Evolutionary conservation across 495 filamentous ascomycete genomes (phyloP).

Genomic region (Neurospora sp.): DNA sequence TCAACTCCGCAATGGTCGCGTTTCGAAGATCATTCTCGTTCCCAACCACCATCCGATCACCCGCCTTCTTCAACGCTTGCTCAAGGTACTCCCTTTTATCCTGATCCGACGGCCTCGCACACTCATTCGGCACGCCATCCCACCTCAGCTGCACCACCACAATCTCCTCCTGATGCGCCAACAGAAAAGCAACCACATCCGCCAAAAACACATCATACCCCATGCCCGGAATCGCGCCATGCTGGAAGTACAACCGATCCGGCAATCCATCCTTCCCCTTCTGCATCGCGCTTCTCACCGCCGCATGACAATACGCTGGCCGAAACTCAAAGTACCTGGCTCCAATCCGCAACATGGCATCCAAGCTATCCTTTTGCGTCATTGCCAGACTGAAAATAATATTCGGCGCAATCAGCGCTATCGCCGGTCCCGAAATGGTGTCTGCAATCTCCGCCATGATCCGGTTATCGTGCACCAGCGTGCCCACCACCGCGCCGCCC

Average conservation of each 20-base stretch:
- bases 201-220: conserved; percentile 38
- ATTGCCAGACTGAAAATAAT: conserved; percentile 43
- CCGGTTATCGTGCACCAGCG: conserved; percentile 22
- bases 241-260: conserved; percentile 43
- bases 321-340: conserved; percentile 48
- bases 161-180: conserved; percentile 36
- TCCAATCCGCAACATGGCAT: conserved; percentile 36
- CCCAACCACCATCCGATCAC: conserved; percentile 22
- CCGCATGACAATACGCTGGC: conserved; percentile 36
- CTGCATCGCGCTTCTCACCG: conserved; percentile 21
- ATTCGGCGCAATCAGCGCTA: conserved; percentile 34
- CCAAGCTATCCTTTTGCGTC: conserved; percentile 43
- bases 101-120: conserved; percentile 30
- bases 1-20: conserved; percentile 29
- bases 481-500: conserved; percentile 28
- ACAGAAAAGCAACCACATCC: conserved; percentile 35
- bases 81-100: conserved; percentile 33
- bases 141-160: conserved; percentile 43
- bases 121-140: conserved; percentile 42
- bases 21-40: conserved; percentile 26
- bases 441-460: conserved; percentile 22
- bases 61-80: conserved; percentile 20
- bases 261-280: conserved; percentile 15
- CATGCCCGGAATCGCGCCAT: conserved; percentile 45
- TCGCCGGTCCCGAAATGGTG: conserved; percentile 24